phyloP scores from a whole-genome alignment of 306 rosid genomes.

The Gastrolobium bilobum region DNA sequence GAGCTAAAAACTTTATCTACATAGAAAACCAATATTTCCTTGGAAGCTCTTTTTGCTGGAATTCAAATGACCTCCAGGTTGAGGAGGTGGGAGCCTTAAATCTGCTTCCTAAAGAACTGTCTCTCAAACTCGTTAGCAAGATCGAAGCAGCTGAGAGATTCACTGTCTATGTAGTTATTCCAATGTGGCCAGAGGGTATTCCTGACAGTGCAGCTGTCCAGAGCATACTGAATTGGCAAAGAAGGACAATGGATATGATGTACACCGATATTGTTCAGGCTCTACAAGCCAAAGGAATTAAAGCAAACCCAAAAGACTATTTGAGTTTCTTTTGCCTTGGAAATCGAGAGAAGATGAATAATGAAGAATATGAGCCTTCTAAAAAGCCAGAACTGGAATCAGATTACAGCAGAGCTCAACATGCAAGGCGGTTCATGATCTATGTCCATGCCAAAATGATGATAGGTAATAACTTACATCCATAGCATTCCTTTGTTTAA shows the following conservation, averaged over 20 bases:
- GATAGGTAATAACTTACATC: too few species aligned
- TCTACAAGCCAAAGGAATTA: slow-evolving; percentile 54
- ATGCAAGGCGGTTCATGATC: too few species aligned
- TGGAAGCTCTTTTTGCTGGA: slow-evolving; percentile 64
- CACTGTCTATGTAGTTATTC: slow-evolving; percentile 48
- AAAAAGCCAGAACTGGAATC: slow-evolving; percentile 51
- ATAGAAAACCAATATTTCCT: slow-evolving; percentile 66
- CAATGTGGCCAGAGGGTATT: too few species aligned
- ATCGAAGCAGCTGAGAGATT: slow-evolving; percentile 67
- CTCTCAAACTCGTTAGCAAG: slow-evolving; percentile 67
- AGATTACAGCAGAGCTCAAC: too few species aligned
- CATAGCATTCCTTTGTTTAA: background rate
- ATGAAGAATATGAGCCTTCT: slow-evolving; percentile 53
- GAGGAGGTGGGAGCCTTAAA: slow-evolving; percentile 56
- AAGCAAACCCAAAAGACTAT: slow-evolving; percentile 60
- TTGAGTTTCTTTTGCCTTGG: slow-evolving; percentile 72
- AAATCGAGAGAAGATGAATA: slow-evolving; percentile 50
- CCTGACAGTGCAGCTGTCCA: too few species aligned
- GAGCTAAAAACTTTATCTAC: slow-evolving; percentile 60
- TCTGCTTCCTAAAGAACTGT: slow-evolving; percentile 63
- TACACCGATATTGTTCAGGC: slow-evolving; percentile 58
- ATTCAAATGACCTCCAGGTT: slow-evolving; percentile 39
- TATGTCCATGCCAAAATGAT: too few species aligned
- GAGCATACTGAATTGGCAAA: slow-evolving; percentile 63
- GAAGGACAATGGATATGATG: slow-evolving; percentile 69